These are phyloP conservation scores for Selaginella moellendorffii DNA, from an alignment of 75 land plant genomes.

Conservation along the genomic window DNA sequence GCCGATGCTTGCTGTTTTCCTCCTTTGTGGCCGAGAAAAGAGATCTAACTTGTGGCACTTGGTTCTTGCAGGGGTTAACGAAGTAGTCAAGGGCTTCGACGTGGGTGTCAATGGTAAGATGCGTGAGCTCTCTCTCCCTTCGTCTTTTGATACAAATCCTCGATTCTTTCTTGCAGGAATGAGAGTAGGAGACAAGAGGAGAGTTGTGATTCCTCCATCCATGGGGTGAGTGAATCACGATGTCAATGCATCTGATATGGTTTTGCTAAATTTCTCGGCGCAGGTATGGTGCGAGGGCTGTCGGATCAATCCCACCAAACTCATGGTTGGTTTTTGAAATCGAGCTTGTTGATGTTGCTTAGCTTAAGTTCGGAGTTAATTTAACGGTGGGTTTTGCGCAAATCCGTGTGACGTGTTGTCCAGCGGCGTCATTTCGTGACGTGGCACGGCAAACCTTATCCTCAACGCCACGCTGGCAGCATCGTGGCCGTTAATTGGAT, in stretches of 20 bases:
- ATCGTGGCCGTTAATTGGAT: too few relatives aligned
- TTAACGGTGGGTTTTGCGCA: neutral
- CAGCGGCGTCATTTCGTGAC: too few relatives aligned
- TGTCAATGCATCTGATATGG: too few relatives aligned
- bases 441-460: too few relatives aligned
- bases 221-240: too few relatives aligned
- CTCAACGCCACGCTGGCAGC: too few relatives aligned
- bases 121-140: neutral
- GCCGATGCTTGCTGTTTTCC: too few relatives aligned
- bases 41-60: conserved; percentile 3
- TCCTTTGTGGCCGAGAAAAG: too few relatives aligned
- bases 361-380: neutral
- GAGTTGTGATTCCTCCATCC: conserved; percentile 69
- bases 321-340: conserved; percentile 88
- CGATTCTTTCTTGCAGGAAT: conserved; percentile 41
- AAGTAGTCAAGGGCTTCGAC: conserved; percentile 97
- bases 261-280: too few relatives aligned
- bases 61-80: conserved; percentile 53
- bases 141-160: neutral
- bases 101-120: conserved; percentile 68
- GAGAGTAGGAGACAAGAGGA: conserved; percentile 92
- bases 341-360: conserved; percentile 61
- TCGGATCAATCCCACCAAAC: conserved; percentile 53
- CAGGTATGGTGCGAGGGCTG: conserved; percentile 57
- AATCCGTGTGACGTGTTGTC: neutral